A percentile compares a stretch with the other conserved stretches of the same genome.
Evolutionary conservation across 192 early-diverging fungal genomes (phyloP).

Genomic region (Coemansia sp.): DNA sequence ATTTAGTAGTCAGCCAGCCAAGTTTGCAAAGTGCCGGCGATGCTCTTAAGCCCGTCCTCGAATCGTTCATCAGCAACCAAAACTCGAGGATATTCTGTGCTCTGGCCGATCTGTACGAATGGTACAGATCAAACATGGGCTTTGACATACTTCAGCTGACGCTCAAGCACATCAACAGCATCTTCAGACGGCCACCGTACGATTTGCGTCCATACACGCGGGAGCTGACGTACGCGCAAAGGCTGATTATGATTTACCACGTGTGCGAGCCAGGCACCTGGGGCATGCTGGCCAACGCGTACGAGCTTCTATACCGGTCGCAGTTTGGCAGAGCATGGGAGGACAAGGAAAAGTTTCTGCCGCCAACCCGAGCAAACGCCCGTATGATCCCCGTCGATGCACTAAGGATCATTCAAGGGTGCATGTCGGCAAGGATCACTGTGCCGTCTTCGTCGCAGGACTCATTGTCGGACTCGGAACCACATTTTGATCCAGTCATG

Average conservation of each 20-base stretch:
- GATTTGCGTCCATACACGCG: constrained; percentile 30
- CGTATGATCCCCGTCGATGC: constrained; percentile 17
- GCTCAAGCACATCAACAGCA: constrained; percentile 34
- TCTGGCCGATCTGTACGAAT: constrained; percentile 22
- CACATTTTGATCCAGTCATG: not conserved
- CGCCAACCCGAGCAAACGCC: not conserved
- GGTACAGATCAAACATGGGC: constrained; percentile 18
- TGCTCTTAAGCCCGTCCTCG: constrained; percentile 14
- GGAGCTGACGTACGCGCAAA: constrained; percentile 35
- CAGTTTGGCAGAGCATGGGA: constrained; percentile 17
- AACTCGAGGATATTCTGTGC: constrained; percentile 44
- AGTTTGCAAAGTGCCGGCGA: constrained; percentile 4
- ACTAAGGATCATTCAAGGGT: constrained; percentile 24
- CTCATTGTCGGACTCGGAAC: not conserved
- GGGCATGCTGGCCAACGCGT: constrained; percentile 21
- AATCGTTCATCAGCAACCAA: constrained; percentile 47
- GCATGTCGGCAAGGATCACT: constrained; percentile 3
- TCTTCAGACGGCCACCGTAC: constrained; percentile 40
- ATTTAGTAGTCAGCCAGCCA: constrained; percentile 22
- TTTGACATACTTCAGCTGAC: constrained; percentile 28
- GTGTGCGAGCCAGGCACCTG: constrained; percentile 19
- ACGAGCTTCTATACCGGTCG: constrained; percentile 15
- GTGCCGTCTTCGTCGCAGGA: not conserved
- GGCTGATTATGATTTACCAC: constrained; percentile 34
- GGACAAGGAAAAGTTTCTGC: constrained; percentile 31